Evolutionary conservation across 805 yeast species (phyloP), one percentile per base, ranked within the genome.

Genomic region (Ogataea ramenticola): DNA sequence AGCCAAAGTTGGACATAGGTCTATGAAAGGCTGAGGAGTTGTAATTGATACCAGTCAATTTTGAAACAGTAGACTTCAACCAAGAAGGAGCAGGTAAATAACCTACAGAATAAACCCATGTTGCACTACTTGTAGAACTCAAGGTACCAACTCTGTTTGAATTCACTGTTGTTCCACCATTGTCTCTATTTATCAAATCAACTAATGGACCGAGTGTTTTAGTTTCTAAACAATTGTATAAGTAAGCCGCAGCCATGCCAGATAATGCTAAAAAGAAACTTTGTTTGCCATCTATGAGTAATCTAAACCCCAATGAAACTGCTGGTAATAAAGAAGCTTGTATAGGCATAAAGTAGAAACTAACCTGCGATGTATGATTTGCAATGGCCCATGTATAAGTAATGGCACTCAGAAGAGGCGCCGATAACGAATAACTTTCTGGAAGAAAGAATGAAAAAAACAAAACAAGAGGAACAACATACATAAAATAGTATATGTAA

Each of bases 321-420:
- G 60, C 56, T 47, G 86, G 77, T 52, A 77, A 59, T 51, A 80
- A 66, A 53, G 81, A 69, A 42, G 84, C 78, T 60, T 75, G 65
- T 54, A 76, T 63, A 47, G 83, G 74, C 61, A 77, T 54, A 54
- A 74, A 48, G 54, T 78, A 68, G 53, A 79, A 78, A 55, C 73
- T 72, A 36, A 79, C 75, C 24, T 69, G 66, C 27, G 73, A 67
- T 56, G 76, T 71, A 56, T 78, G 72, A 56, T 70, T 74, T 17
- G 71, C 67, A 36, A 83, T 63, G 24, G 82, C 74, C 86, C 86
- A 81, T 21, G 80, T 71, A 54, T 70, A 78, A 3, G 82, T 75
- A 39, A 80, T 65, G 39, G 82, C 77, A 16, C 78, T 70, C 33
- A 75, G 55, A 50, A 79, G 64, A 44, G 75, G 72, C 1, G 64